phyloP scores from a whole-genome alignment of 1,284 basidiomycete species.

The Sporisorium sorghi region DNA sequence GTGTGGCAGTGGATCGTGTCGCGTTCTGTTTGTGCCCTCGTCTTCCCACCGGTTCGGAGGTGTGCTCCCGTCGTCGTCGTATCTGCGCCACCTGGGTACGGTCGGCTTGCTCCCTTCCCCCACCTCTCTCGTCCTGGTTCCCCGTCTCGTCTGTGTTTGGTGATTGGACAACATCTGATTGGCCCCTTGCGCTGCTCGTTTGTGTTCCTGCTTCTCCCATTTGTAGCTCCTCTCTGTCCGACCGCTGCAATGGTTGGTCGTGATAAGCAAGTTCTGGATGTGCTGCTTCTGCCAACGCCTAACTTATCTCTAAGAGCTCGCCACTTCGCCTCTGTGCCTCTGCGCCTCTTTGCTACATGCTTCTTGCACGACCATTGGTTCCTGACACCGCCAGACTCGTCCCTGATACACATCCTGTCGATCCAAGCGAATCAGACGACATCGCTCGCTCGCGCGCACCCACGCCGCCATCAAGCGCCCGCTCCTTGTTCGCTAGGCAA shows the following conservation, averaged over 20 bases:
- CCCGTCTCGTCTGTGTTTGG: not conserved
- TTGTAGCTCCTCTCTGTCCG: not conserved
- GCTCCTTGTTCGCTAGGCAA: not conserved
- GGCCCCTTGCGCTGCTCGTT: not conserved
- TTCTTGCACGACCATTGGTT: not conserved
- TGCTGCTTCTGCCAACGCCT: slow-evolving; percentile 2
- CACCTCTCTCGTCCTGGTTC: not conserved
- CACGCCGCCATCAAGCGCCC: not conserved
- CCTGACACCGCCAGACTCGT: slow-evolving; percentile 17
- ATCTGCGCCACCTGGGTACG: not conserved
- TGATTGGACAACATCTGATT: slow-evolving; percentile 14
- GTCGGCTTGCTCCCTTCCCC: not conserved
- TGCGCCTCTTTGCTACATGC: slow-evolving; percentile 21
- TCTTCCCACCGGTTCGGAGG: slow-evolving; percentile 35
- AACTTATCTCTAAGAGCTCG: no score
- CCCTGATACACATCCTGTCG: not conserved
- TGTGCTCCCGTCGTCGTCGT: slow-evolving; percentile 8
- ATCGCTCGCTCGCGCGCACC: slow-evolving; percentile 1
- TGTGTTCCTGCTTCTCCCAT: slow-evolving; percentile 7
- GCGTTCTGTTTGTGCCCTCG: no score
- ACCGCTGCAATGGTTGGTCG: not conserved
- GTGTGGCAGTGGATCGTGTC: no score
- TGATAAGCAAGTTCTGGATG: slow-evolving; percentile 29
- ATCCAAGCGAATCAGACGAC: slow-evolving; percentile 1
- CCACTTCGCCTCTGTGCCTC: not conserved